Conservation (phyloP, 1,284 basidiomycete species). For the Moesziomyces antarcticus region DNA sequence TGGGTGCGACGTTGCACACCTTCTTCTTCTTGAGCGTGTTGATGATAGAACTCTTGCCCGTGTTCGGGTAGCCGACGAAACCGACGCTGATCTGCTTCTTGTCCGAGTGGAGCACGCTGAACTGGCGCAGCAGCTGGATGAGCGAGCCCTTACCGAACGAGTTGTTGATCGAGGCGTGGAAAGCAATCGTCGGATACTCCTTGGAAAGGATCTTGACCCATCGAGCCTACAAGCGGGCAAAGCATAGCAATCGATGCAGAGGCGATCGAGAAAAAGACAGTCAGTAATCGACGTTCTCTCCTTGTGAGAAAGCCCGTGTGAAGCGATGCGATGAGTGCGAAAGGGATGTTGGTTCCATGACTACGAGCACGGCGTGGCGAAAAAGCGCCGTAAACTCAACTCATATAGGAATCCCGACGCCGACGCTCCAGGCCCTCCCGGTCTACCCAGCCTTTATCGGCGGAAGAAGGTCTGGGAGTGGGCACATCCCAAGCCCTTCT, state of each 20-base stretch:
- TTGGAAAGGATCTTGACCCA: slow-evolving; percentile 96
- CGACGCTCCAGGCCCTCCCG: slow-evolving; percentile 60
- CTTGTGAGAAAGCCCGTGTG: background rate
- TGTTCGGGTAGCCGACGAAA: slow-evolving; percentile 97
- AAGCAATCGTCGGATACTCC: slow-evolving; percentile 93
- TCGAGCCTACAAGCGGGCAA: slow-evolving; percentile 76
- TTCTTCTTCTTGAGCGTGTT: slow-evolving; percentile 99
- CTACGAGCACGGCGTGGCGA: slow-evolving; percentile 56
- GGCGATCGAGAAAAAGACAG: background rate
- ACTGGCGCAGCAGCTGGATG: slow-evolving; percentile 95
- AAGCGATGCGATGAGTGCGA: slow-evolving; percentile 2
- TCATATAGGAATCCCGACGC: slow-evolving; percentile 59
- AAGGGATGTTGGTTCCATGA: slow-evolving; percentile 58
- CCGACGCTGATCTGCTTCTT: slow-evolving; percentile 99
- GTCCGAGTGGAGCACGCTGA: slow-evolving; percentile 95
- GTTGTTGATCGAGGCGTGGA: slow-evolving; percentile 98
- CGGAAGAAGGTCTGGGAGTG: slow-evolving; percentile 65
- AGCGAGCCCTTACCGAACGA: slow-evolving; percentile 98
- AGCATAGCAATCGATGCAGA: slow-evolving; percentile 6
- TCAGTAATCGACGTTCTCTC: slow-evolving; percentile 20
- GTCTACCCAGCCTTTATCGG: slow-evolving; percentile 64
- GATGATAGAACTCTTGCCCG: slow-evolving; percentile 96
- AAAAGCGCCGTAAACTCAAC: slow-evolving; percentile 58
- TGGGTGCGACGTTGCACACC: slow-evolving; percentile 95
- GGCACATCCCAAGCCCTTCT: slow-evolving; percentile 59